Percentiles rank a stretch among this genome's conserved stretches.
phyloP scores from a whole-genome alignment of 148 eudicot genomes.

The Cornus kousa region DNA sequence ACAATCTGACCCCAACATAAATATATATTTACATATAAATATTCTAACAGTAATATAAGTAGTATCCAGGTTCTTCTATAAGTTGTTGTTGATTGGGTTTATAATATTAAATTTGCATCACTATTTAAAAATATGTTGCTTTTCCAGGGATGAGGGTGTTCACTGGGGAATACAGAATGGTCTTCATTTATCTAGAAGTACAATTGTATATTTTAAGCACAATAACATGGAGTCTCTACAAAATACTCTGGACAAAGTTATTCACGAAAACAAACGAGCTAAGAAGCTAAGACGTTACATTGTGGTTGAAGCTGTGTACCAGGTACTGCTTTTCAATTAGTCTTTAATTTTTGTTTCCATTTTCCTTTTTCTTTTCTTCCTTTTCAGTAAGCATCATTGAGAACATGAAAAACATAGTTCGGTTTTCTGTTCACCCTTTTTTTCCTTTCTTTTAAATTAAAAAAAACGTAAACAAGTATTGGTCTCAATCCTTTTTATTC shows the following conservation, averaged over 20 bases:
- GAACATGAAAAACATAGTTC: background rate
- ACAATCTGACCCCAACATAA: too few relatives aligned
- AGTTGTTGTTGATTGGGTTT: background rate
- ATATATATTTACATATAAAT: too few relatives aligned
- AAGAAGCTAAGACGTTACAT: slow-evolving; percentile 95
- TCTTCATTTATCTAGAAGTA: slow-evolving; percentile 89
- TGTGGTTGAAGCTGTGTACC: slow-evolving; percentile 87
- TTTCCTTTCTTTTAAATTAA: too few relatives aligned
- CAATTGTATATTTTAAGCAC: slow-evolving; percentile 86
- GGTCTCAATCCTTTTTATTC: background rate
- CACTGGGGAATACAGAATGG: slow-evolving; percentile 99
- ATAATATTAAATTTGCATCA: background rate
- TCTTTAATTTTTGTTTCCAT: background rate
- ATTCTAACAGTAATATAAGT: too few relatives aligned
- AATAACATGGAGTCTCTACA: slow-evolving; percentile 78
- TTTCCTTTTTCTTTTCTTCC: background rate
- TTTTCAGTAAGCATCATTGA: background rate
- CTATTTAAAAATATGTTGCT: background rate
- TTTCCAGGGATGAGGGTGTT: slow-evolving; percentile 89
- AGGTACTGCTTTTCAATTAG: slow-evolving; percentile 44
- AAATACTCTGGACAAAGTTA: slow-evolving; percentile 66
- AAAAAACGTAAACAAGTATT: background rate
- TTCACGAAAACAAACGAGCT: slow-evolving; percentile 61
- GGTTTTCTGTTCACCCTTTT: too few relatives aligned
- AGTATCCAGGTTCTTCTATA: background rate